Evolutionary conservation across 768 basidiomycete genomes (phyloP).

Genomic region (Hypholoma fasciculare): DNA sequence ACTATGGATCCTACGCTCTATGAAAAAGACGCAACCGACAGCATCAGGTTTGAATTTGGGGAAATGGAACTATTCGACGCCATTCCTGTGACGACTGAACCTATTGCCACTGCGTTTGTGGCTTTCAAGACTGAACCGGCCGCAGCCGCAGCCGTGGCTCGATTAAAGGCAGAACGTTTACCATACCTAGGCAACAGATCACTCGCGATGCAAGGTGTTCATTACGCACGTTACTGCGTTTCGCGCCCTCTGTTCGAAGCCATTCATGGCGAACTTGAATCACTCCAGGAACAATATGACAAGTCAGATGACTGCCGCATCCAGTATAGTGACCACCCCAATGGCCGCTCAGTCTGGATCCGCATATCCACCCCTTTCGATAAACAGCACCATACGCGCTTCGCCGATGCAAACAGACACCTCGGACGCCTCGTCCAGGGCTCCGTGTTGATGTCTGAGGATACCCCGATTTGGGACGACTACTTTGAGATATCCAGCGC

Average conservation of each 20-base stretch:
- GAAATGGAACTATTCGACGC: slow-evolving; percentile 39
- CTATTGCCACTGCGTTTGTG: slow-evolving; percentile 42
- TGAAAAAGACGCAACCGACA: slow-evolving; percentile 24
- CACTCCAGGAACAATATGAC: slow-evolving; percentile 22
- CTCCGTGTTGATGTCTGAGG: slow-evolving; percentile 28
- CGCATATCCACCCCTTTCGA: slow-evolving; percentile 36
- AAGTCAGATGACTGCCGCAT: slow-evolving; percentile 30
- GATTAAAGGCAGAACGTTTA: slow-evolving; percentile 29
- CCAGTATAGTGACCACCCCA: slow-evolving; percentile 25
- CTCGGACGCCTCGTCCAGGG: slow-evolving; percentile 42
- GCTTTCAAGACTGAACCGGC: slow-evolving; percentile 34
- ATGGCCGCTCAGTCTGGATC: slow-evolving; percentile 26
- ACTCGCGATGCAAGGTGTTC: slow-evolving; percentile 38
- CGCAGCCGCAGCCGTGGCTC: slow-evolving; percentile 31
- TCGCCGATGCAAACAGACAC: slow-evolving; percentile 35
- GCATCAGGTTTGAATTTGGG: slow-evolving; percentile 36
- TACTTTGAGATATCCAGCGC: slow-evolving; percentile 47
- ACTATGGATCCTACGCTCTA: slow-evolving; percentile 38
- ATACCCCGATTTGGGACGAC: slow-evolving; percentile 44
- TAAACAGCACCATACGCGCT: slow-evolving; percentile 24
- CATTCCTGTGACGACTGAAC: slow-evolving; percentile 28
- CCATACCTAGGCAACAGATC: slow-evolving; percentile 35
- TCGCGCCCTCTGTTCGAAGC: slow-evolving; percentile 30
- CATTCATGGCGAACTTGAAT: slow-evolving; percentile 37
- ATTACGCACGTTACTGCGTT: slow-evolving; percentile 40